Evolutionary conservation across 345 rosid species (phyloP), one percentile per base, ranked within the genome.

Genomic region (Pelargonium nanum): DNA sequence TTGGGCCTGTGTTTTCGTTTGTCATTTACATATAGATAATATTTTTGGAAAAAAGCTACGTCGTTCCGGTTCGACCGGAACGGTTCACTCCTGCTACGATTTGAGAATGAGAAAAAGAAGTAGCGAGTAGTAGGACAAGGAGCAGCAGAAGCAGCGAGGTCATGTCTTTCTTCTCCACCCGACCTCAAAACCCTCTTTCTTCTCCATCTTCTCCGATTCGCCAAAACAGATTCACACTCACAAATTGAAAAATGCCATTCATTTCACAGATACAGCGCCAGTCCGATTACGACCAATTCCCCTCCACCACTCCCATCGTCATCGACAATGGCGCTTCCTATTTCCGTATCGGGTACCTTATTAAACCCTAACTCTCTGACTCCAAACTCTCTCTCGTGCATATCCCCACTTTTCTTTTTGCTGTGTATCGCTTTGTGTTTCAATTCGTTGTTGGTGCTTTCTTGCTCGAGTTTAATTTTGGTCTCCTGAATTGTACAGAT

Each of bases 321-420:
- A 87, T 93, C 77, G 96, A 89, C 85, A 93, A 93, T 81, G 98
- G 97, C 61, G 91, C 99, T 22, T 89, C 91, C 61, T 84, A 79
- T 78, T 89, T 89, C 72, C 96, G 99, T 59, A 89, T 89, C 66
- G 99, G 99, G 99, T 93, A 83, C 12, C 16, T 26, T 65, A 22
- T 7, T 20, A 55, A 81, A 69, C 77, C 83, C 87, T 74, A 70
- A 57, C 19, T 64, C 50, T 16, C 15, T 20, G 56, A n/a, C 4
- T 19, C 3, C 6, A 4, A 32, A 26, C 25, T 53, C 24, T 4
- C 54, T 21, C 24, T 50, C 21, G 13, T 5, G n/a, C 28, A 50
- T 50, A 12, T 26, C 9, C 19, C 6, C 16, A 21, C 12, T 10
- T 19, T 9, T 55, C 21, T 7, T 7, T 28, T 26, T 0, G 9